These are phyloP conservation scores for Aspergillus luchuensis DNA, from an alignment of 2,329 filamentous ascomycete genomes.

Conservation along the genomic window DNA sequence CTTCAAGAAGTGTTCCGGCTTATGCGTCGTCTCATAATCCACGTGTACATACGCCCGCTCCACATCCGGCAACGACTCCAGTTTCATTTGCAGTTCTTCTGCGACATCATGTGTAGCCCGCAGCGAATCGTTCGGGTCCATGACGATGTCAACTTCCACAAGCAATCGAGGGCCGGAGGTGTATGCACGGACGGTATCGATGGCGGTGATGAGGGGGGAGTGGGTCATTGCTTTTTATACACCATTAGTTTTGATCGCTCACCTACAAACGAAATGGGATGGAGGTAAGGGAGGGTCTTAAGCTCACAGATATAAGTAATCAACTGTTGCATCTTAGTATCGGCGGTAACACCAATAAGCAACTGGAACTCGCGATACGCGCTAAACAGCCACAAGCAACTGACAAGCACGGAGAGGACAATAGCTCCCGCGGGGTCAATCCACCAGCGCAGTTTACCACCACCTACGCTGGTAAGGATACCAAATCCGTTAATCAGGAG, in stretches of 20 bases:
- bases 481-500: constrained; percentile 94
- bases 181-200: constrained; percentile 94
- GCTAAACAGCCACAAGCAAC: constrained; percentile 77
- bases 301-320: constrained; percentile 84
- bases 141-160: constrained; percentile 94
- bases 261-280: background rate
- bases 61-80: constrained; percentile 87
- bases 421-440: constrained; percentile 92
- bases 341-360: constrained; percentile 84
- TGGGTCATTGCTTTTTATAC: constrained; percentile 70
- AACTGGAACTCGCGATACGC: constrained; percentile 88
- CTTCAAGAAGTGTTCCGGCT: constrained; percentile 78
- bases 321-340: constrained; percentile 82
- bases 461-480: constrained; percentile 88
- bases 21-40: constrained; percentile 94
- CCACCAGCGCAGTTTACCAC: constrained; percentile 88
- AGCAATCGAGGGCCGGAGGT: constrained; percentile 86
- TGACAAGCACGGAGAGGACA: constrained; percentile 75
- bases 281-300: background rate
- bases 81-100: constrained; percentile 89
- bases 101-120: constrained; percentile 87
- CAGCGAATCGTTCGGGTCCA: constrained; percentile 74
- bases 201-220: constrained; percentile 74
- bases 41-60: constrained; percentile 96
- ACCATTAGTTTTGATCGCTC: background rate